Base-by-base conservation (phyloP, 2,329 filamentous ascomycete genomes). In the Colletotrichum falcatum region DNA sequence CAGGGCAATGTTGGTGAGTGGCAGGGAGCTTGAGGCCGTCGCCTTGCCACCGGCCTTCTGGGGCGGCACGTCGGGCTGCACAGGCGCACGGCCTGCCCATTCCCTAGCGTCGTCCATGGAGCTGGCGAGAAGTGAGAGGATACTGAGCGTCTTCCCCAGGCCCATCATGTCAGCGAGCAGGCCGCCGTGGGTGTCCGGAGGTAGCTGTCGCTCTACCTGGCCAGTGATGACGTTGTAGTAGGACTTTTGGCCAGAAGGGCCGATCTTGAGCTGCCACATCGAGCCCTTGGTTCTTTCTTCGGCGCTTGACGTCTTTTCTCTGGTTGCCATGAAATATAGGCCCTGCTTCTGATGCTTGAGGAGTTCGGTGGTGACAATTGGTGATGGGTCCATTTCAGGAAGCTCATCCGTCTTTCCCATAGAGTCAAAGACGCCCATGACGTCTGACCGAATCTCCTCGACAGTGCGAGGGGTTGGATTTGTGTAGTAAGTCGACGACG, bases 281-380 rank as follows among this genome's bases (percentile, higher is more conserved):
- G 93, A 92, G 61, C 90, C 91, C 72, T 90, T 89, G 20, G 87
- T 86, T 63, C 88, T 86, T 59, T 92, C 89, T 3, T 85, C 83
- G 0, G 84, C 83, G 89, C 88, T 61, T 86, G 86, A 59, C 1
- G 39, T 56, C 59, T 89, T 88, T 80, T 98, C 95, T 72, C 93
- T 92, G 26, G 88, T 88, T 12, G 86, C 89, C 91, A 98, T 94
- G 78, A 97, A 98, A 78, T 91, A 89, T 0, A 98, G 86, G 0
- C 92, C 95, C 80, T 98, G 94, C 79, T 94, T 96, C 79, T 98
- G 95, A 81, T 98, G 95, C 68, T 87, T 87, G 51, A 98, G 89
- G 23, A 98, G 83, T 35, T 89, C 85, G 0, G 91, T 94, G 66
- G 87, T 86, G 63, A 96, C 86, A 8, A 83, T 80, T 2, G 82